These are phyloP conservation scores for Entamoeba invadens DNA, from an alignment of 208 protist genomes.

Conservation along the genomic window DNA sequence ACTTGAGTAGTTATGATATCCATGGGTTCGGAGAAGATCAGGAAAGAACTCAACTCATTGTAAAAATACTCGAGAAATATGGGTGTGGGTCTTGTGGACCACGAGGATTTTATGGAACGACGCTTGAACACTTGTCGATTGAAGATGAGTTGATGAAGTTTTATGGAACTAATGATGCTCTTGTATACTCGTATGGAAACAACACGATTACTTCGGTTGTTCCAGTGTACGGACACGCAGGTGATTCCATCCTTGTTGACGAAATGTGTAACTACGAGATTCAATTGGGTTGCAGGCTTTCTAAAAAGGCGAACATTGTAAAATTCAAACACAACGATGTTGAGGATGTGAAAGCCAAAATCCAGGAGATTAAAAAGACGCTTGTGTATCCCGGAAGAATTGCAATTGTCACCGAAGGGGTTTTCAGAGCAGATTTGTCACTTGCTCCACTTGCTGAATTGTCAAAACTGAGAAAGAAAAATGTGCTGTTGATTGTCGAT, in stretches of 20 bases:
- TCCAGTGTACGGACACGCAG: constrained; percentile 8
- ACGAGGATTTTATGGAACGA: neutral
- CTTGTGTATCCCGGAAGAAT: constrained; percentile 37
- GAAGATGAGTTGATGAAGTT: constrained; percentile 3
- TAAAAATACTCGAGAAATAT: neutral
- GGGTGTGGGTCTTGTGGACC: constrained; percentile 28
- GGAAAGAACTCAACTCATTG: neutral
- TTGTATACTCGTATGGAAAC: constrained; percentile 20
- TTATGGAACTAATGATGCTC: neutral
- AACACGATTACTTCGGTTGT: constrained; percentile 21
- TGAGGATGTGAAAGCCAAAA: constrained; percentile 56
- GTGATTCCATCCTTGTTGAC: constrained; percentile 44
- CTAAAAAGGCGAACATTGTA: constrained; percentile 50
- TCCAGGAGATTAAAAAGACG: constrained; percentile 41
- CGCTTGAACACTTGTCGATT: neutral
- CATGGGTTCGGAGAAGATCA: neutral
- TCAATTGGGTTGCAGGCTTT: constrained; percentile 62
- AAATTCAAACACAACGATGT: constrained; percentile 82
- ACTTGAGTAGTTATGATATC: neutral
- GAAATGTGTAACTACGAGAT: constrained; percentile 55
- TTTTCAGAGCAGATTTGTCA: constrained; percentile 69
- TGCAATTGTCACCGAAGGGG: constrained; percentile 75
- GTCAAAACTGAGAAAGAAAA: constrained; percentile 66
- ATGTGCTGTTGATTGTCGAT: constrained; percentile 75
- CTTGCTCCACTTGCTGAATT: constrained; percentile 55